phyloP scores from a whole-genome alignment of 345 rosid species.

The Heritiera littoralis region DNA sequence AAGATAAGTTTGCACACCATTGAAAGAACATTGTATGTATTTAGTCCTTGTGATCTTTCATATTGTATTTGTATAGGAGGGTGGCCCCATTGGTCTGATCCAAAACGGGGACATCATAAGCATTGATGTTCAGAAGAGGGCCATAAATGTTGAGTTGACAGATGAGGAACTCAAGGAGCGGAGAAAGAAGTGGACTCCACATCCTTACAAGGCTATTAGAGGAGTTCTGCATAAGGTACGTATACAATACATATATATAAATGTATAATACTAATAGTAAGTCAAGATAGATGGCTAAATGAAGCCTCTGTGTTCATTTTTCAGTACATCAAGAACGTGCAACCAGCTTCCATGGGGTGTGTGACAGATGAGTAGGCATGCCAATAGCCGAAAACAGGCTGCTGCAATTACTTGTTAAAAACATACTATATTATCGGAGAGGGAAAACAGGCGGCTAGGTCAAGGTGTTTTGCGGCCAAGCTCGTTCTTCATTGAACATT shows the following conservation, averaged over 20 bases:
- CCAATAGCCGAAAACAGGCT: neutral
- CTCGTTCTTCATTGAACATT: no score
- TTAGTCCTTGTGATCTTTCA: constrained; percentile 5
- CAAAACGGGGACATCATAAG: constrained; percentile 74
- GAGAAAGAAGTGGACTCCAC: constrained; percentile 71
- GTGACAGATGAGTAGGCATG: constrained; percentile 78
- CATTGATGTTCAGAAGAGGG: constrained; percentile 67
- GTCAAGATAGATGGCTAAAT: neutral
- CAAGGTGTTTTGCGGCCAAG: neutral
- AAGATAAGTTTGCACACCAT: neutral
- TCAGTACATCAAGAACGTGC: constrained; percentile 93
- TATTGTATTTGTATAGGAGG: constrained; percentile 56
- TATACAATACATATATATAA: no score
- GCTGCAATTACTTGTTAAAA: neutral
- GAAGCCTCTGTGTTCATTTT: constrained; percentile 20
- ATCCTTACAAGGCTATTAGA: constrained; percentile 64
- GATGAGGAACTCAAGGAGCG: constrained; percentile 67
- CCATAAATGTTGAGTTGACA: constrained; percentile 68
- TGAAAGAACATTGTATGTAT: neutral
- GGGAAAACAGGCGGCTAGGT: neutral
- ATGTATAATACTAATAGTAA: neutral
- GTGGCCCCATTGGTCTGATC: constrained; percentile 91
- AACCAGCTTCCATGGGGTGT: constrained; percentile 82
- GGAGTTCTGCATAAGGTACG: constrained; percentile 85
- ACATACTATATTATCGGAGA: neutral